Conservation (phyloP, 805 yeast species). For the Lachancea cidri region DNA sequence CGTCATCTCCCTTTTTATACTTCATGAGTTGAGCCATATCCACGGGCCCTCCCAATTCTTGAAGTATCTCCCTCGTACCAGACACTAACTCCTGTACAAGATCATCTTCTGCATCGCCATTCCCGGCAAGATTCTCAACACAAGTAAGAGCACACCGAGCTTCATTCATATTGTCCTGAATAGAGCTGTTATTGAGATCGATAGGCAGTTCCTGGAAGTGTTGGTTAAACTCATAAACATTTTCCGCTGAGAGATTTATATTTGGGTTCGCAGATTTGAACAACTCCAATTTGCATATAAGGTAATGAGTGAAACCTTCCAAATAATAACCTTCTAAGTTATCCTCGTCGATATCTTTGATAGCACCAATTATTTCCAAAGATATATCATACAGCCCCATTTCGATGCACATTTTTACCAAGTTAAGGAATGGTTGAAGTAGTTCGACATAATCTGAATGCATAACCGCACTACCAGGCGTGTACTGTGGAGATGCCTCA, state of each 20-base stretch:
- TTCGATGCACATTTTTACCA: slow-evolving; percentile 74
- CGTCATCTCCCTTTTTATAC: slow-evolving; percentile 34
- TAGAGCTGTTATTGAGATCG: slow-evolving; percentile 34
- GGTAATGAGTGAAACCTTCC: slow-evolving; percentile 69
- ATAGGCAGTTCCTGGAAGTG: slow-evolving; percentile 34
- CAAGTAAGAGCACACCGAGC: slow-evolving; percentile 37
- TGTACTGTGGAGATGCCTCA: slow-evolving; percentile 41
- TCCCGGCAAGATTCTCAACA: slow-evolving; percentile 41
- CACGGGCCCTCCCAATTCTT: slow-evolving; percentile 57
- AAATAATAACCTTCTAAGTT: slow-evolving; percentile 77
- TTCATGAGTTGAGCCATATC: slow-evolving; percentile 30
- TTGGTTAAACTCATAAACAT: slow-evolving; percentile 31
- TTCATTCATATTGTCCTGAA: slow-evolving; percentile 26
- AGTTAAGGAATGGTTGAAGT: slow-evolving; percentile 66
- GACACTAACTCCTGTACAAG: slow-evolving; percentile 54
- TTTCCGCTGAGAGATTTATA: slow-evolving; percentile 22
- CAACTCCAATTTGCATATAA: slow-evolving; percentile 37
- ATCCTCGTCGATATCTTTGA: slow-evolving; percentile 79
- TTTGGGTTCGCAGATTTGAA: slow-evolving; percentile 22
- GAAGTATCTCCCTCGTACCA: slow-evolving; percentile 47
- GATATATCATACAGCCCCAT: slow-evolving; percentile 66
- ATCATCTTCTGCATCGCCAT: slow-evolving; percentile 37
- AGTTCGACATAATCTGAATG: slow-evolving; percentile 53
- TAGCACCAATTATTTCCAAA: slow-evolving; percentile 54
- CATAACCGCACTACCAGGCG: slow-evolving; percentile 4